These are phyloP conservation scores for Aureobasidium sp. DNA, from an alignment of 2,329 filamentous ascomycete species.

Conservation along the genomic window DNA sequence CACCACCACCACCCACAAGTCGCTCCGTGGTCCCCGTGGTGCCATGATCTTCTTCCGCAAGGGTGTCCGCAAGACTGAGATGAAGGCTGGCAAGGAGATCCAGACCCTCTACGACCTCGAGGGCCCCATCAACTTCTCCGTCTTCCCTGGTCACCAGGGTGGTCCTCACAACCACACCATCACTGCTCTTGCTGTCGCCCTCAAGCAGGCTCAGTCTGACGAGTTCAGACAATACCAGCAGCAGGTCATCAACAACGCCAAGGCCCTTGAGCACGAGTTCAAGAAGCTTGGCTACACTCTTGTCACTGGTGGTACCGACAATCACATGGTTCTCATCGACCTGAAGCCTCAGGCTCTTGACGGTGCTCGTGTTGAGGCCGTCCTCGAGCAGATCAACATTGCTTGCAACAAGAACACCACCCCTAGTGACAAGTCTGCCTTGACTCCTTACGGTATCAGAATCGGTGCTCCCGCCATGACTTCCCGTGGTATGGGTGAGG, in stretches of 20 bases:
- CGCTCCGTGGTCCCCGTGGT: slow-evolving; percentile 84
- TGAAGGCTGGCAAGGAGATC: slow-evolving; percentile 72
- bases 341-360: slow-evolving; percentile 84
- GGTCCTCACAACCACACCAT: slow-evolving; percentile 99
- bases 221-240: slow-evolving; percentile 93
- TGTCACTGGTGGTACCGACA: slow-evolving; percentile 91
- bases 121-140: slow-evolving; percentile 85
- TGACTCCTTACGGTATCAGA: slow-evolving; percentile 89
- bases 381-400: slow-evolving; percentile 96
- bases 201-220: slow-evolving; percentile 82
- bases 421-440: slow-evolving; percentile 91
- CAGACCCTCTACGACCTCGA: slow-evolving; percentile 78
- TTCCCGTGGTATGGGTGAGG: slow-evolving; percentile 81
- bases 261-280: slow-evolving; percentile 74
- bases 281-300: slow-evolving; percentile 78
- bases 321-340: slow-evolving; percentile 89
- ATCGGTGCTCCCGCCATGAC: slow-evolving; percentile 98
- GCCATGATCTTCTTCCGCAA: slow-evolving; percentile 99
- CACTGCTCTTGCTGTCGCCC: slow-evolving; percentile 83
- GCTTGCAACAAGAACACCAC: slow-evolving; percentile 99
- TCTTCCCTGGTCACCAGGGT: slow-evolving; percentile 97
- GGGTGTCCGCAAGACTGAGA: slow-evolving; percentile 72
- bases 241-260: slow-evolving; percentile 82
- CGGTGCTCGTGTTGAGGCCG: slow-evolving; percentile 87
- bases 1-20: slow-evolving; percentile 98